Conservation (phyloP, 2,329 filamentous ascomycete genomes). For the Polytolypa hystricis region DNA sequence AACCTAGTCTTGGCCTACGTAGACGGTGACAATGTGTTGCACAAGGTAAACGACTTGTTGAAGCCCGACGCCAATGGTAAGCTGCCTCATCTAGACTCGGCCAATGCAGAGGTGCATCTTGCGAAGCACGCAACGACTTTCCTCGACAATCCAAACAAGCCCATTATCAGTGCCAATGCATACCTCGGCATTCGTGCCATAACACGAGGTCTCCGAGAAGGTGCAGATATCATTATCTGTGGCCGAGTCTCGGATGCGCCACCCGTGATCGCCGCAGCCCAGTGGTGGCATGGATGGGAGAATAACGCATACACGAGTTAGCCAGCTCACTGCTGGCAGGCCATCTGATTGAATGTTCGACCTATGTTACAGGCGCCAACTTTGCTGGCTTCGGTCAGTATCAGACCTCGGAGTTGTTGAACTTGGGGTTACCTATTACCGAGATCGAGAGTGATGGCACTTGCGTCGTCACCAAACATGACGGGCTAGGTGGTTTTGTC, state of each 20-base stretch:
- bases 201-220: constrained; percentile 30
- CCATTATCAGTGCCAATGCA: constrained; percentile 38
- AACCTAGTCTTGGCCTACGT: constrained; percentile 36
- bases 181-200: constrained; percentile 45
- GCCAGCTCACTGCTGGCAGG: constrained; percentile 32
- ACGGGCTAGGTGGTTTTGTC: constrained; percentile 33
- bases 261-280: constrained; percentile 45
- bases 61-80: constrained; percentile 21
- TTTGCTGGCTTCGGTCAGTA: constrained; percentile 40
- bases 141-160: constrained; percentile 24
- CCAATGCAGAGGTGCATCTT: constrained; percentile 26
- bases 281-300: constrained; percentile 46
- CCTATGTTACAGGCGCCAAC: constrained; percentile 19
- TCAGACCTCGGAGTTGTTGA: constrained; percentile 30
- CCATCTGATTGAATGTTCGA: constrained; percentile 20
- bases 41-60: constrained; percentile 22
- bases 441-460: constrained; percentile 38
- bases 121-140: constrained; percentile 29
- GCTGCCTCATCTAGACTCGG: constrained; percentile 34
- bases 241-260: constrained; percentile 41
- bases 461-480: constrained; percentile 41
- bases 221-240: constrained; percentile 40
- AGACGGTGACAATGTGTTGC: constrained; percentile 35
- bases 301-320: constrained; percentile 39
- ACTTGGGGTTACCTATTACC: constrained; percentile 39